These are phyloP conservation scores for Podosphaera xanthii DNA, from an alignment of 2,329 filamentous ascomycete species.

Conservation along the genomic window DNA sequence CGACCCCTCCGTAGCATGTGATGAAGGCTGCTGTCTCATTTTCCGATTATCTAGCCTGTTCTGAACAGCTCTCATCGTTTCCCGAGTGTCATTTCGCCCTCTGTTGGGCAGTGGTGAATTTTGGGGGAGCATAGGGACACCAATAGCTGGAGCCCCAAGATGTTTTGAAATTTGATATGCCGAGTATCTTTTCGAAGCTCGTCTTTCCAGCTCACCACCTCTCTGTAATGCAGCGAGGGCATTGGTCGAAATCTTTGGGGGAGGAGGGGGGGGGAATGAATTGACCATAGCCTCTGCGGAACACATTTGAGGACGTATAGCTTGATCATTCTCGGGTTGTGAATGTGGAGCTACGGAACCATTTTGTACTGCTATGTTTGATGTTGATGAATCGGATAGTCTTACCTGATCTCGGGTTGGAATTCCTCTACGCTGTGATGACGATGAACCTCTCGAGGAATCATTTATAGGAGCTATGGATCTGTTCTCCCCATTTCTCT, in stretches of 20 bases:
- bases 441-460: slow-evolving; percentile 20
- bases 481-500: slow-evolving; percentile 5
- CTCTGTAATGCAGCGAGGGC: slow-evolving; percentile 77
- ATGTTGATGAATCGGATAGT: slow-evolving; percentile 38
- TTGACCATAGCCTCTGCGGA: slow-evolving; percentile 27
- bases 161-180: slow-evolving; percentile 95
- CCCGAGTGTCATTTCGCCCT: slow-evolving; percentile 51
- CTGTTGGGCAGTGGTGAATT: slow-evolving; percentile 68
- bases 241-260: slow-evolving; percentile 69
- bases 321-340: slow-evolving; percentile 29
- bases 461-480: slow-evolving; percentile 12
- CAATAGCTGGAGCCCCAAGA: slow-evolving; percentile 56
- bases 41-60: slow-evolving; percentile 32
- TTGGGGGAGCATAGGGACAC: slow-evolving; percentile 69
- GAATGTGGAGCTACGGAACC: slow-evolving; percentile 55
- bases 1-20: slow-evolving; percentile 31
- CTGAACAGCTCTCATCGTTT: slow-evolving; percentile 57
- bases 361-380: slow-evolving; percentile 55
- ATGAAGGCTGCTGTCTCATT: slow-evolving; percentile 20
- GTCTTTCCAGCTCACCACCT: slow-evolving; percentile 74
- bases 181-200: slow-evolving; percentile 82
- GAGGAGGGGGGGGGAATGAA: slow-evolving; percentile 52
- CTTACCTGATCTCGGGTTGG: slow-evolving; percentile 28
- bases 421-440: slow-evolving; percentile 9
- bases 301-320: slow-evolving; percentile 24